These are phyloP conservation scores for Ceratocystis ficicola DNA, from an alignment of 2,329 filamentous ascomycete species.

Conservation along the genomic window DNA sequence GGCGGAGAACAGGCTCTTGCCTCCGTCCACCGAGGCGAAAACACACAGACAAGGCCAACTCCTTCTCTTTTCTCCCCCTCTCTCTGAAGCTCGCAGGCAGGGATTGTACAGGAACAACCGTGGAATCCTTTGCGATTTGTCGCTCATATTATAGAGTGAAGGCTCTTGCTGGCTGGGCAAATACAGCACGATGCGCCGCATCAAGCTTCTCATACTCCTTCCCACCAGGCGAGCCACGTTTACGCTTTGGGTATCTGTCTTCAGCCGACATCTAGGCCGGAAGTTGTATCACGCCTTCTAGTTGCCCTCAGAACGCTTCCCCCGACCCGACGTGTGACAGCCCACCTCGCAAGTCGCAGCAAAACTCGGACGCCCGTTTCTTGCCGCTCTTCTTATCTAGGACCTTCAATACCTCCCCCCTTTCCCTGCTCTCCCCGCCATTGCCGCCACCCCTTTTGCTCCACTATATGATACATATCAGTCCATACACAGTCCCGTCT, in stretches of 20 bases:
- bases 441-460: background rate
- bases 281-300: too few relatives aligned
- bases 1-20: too few relatives aligned
- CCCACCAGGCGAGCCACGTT: too few relatives aligned
- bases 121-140: conserved; percentile 5
- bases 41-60: too few relatives aligned
- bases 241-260: too few relatives aligned
- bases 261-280: too few relatives aligned
- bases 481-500: conserved; percentile 8
- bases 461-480: background rate
- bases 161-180: background rate
- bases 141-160: background rate
- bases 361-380: too few relatives aligned
- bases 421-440: background rate
- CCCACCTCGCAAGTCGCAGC: background rate
- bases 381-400: background rate
- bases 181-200: background rate
- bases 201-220: too few relatives aligned
- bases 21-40: too few relatives aligned
- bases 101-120: background rate
- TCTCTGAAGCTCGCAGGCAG: background rate
- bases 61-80: background rate
- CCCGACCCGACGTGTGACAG: background rate
- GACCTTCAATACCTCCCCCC: background rate
- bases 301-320: background rate